A percentile compares a stretch with the other conserved stretches of the same genome.
Evolutionary conservation across 176 grass and related monocot species (phyloP).

Genomic region (Elaeis guineensis): DNA sequence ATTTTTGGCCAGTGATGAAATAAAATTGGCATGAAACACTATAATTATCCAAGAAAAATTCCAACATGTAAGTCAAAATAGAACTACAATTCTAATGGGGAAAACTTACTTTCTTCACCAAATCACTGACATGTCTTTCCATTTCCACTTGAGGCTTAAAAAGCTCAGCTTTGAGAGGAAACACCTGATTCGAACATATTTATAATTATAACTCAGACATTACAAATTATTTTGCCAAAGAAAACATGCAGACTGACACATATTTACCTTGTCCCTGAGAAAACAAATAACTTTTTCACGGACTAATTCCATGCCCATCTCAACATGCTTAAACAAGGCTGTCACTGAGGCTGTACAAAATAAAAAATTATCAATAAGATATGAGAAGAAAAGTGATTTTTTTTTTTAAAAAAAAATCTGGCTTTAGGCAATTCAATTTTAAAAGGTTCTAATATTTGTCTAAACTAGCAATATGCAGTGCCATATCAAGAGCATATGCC

Average conservation of each 20-base stretch:
- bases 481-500: too few relatives aligned
- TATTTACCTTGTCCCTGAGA: slow-evolving; percentile 89
- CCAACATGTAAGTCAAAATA: neutral
- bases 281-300: slow-evolving; percentile 97
- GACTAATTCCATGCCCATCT: slow-evolving; percentile 71
- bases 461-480: too few relatives aligned
- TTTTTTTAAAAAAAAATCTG: neutral
- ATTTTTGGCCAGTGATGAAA: slow-evolving; percentile 3
- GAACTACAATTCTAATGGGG: neutral
- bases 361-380: slow-evolving; percentile 17
- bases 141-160: slow-evolving; percentile 88
- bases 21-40: slow-evolving; percentile 3
- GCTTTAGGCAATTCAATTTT: too few relatives aligned
- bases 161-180: slow-evolving; percentile 88
- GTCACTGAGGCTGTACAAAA: slow-evolving; percentile 69
- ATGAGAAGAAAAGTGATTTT: neutral
- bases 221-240: neutral
- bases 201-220: neutral
- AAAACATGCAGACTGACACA: neutral
- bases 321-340: slow-evolving; percentile 95
- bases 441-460: too few relatives aligned
- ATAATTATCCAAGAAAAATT: slow-evolving; percentile 2
- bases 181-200: slow-evolving; percentile 45
- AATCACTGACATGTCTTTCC: slow-evolving; percentile 95
- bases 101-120: slow-evolving; percentile 86